Base-by-base conservation (phyloP, 2,329 filamentous ascomycete genomes). In the Calonectria pteridis region DNA sequence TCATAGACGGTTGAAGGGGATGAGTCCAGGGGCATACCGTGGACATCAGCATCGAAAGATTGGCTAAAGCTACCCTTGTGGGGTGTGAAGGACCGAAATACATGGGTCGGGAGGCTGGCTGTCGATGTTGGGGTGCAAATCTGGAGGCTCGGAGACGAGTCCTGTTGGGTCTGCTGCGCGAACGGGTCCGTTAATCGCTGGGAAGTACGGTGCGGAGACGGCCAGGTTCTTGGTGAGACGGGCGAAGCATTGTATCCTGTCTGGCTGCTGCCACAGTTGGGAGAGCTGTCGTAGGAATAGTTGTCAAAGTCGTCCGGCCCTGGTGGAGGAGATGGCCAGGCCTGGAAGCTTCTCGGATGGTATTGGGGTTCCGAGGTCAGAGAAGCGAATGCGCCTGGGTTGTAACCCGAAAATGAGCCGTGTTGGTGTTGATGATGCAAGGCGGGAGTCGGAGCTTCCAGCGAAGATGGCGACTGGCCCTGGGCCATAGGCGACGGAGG, bases 311-410 rank as follows among this genome's bases (percentile, higher is more conserved):
- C 85, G 40, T 85, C 83, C 46, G 81, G 80, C 16, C 81, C 80
- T 11, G 81, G 80, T 14, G 84, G 85, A 35, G 86, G 84, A 31
- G 84, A 86, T 43, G 82, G 81, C 81, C 84, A 85, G 63, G 75
- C 71, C 53, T 77, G 79, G 66, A 80, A 74, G 64, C 69, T 74
- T 72, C 73, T 78, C 59, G 71, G 73, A 23, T 67, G 69, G 62
- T 78, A 76, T 26, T 80, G 78, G 69, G 80, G 77, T 53, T 77
- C 73, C 69, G 78, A 76, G 62, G 69, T 69, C 73, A 78, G 73
- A 64, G 77, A 76, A 23, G 75, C 73, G 33, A 81, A 81, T 55
- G 77, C 31, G 71, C 75, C 69, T 33, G 72, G 66, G 75, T 71
- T 71, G 40, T 79, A 75, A 58, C 50, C 62, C 35, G 37, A 62